A percentile compares a stretch with the other conserved stretches of the same genome.
Conservation (phyloP, 345 rosid genomes). For the Corymbia maculata region DNA sequence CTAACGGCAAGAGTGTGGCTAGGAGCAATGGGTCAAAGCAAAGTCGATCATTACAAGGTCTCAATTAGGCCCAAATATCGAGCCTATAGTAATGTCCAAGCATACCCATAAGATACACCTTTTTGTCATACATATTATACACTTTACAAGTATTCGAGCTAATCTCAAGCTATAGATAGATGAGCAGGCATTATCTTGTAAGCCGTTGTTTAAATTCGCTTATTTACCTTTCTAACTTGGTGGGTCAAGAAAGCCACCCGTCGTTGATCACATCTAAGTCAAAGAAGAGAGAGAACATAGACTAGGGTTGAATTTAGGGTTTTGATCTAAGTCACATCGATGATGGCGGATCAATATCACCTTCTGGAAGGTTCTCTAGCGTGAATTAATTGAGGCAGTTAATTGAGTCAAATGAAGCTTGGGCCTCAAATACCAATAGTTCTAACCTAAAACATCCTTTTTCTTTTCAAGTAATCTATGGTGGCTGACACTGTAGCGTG, state of each 20-base stretch:
- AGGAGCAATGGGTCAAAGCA: neutral
- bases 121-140: too few relatives aligned
- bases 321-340: neutral
- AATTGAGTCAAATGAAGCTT: neutral
- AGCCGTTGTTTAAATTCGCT: neutral
- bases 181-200: neutral
- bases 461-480: conserved; percentile 28
- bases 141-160: neutral
- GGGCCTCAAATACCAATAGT: neutral
- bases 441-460: neutral
- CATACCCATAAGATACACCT: neutral
- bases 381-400: neutral
- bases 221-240: neutral
- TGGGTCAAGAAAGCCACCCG: neutral
- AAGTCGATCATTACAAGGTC: neutral
- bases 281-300: neutral
- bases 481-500: conserved; percentile 44
- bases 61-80: accelerated
- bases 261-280: accelerated
- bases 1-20: neutral
- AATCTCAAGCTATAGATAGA: neutral
- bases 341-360: neutral
- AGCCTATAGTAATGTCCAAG: neutral
- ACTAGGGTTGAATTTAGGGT: neutral
- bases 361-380: neutral